Evolutionary conservation across 2,329 filamentous ascomycete species (phyloP).

Genomic region (Cytospora mali): DNA sequence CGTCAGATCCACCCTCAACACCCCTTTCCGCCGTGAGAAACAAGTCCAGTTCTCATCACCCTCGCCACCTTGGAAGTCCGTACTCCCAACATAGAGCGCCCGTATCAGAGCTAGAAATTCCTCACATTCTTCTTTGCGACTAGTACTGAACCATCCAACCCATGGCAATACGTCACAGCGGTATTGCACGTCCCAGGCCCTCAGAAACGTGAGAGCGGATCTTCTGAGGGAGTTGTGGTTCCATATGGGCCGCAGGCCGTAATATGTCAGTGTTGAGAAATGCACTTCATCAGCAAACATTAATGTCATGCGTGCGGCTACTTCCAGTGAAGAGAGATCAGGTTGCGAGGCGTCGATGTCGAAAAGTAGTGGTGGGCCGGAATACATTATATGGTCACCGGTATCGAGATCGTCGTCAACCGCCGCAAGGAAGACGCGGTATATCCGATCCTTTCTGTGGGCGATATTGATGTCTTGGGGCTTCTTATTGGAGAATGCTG

Average conservation of each 20-base stretch:
- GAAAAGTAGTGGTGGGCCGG: not conserved
- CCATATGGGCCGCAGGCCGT: not conserved
- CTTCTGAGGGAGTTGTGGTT: not conserved
- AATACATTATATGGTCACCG: not conserved
- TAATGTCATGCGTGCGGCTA: not conserved
- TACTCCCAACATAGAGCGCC: not conserved
- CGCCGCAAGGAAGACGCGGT: not conserved
- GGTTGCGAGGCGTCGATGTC: not conserved
- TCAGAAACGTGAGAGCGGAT: not conserved
- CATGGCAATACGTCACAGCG: not conserved
- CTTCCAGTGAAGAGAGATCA: not conserved
- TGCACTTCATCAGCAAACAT: not conserved
- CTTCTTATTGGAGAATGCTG: not conserved
- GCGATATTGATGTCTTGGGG: not conserved
- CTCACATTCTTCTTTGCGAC: not conserved
- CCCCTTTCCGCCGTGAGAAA: not conserved
- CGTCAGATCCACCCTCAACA: not conserved
- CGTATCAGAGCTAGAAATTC: not conserved
- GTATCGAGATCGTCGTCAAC: not conserved
- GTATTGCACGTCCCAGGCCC: not conserved
- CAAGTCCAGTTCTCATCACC: not conserved
- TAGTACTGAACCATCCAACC: not conserved
- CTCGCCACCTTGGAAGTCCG: not conserved
- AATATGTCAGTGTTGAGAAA: not conserved
- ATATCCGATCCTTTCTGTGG: not conserved